A percentile compares a stretch with the other conserved stretches of the same genome.
These are phyloP conservation scores for Paraphoma chrysanthemicola DNA, from an alignment of 2,329 filamentous ascomycete genomes.

Conservation along the genomic window DNA sequence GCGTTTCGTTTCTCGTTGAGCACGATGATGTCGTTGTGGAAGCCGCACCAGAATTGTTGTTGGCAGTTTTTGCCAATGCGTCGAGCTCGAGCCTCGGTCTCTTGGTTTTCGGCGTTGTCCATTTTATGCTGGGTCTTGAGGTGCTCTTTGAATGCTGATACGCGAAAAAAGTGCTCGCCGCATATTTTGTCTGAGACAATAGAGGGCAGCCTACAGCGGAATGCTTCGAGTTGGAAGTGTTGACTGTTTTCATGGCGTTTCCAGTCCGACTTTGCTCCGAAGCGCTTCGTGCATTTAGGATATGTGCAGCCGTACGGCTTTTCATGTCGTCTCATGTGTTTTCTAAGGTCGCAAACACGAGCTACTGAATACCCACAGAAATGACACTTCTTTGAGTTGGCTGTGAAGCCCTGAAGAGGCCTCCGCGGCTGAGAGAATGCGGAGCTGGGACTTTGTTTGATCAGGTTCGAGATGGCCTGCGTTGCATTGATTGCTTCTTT, in stretches of 20 bases:
- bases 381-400: constrained; percentile 23
- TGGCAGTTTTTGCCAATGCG: constrained; percentile 71
- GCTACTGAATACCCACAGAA: constrained; percentile 27
- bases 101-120: constrained; percentile 25
- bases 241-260: constrained; percentile 87
- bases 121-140: constrained; percentile 60
- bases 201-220: constrained; percentile 65
- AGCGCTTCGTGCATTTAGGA: constrained; percentile 70
- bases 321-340: constrained; percentile 82
- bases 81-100: constrained; percentile 59
- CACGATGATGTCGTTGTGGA: constrained; percentile 68
- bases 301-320: constrained; percentile 86
- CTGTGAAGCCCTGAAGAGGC: constrained; percentile 13
- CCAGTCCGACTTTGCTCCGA: constrained; percentile 95
- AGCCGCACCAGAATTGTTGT: constrained; percentile 84
- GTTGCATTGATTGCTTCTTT: constrained; percentile 29
- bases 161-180: constrained; percentile 64
- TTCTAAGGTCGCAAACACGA: constrained; percentile 58
- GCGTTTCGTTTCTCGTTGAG: constrained; percentile 59
- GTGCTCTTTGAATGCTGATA: constrained; percentile 68
- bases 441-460: constrained; percentile 26
- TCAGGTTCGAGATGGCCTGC: constrained; percentile 32
- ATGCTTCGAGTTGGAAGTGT: constrained; percentile 75
- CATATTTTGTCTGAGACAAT: constrained; percentile 51
- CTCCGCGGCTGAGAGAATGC: constrained; percentile 16